Evolutionary conservation across 371 early-diverging fungal species (phyloP), one percentile per base, ranked within the genome.

Genomic region (Batkoa obscura): DNA sequence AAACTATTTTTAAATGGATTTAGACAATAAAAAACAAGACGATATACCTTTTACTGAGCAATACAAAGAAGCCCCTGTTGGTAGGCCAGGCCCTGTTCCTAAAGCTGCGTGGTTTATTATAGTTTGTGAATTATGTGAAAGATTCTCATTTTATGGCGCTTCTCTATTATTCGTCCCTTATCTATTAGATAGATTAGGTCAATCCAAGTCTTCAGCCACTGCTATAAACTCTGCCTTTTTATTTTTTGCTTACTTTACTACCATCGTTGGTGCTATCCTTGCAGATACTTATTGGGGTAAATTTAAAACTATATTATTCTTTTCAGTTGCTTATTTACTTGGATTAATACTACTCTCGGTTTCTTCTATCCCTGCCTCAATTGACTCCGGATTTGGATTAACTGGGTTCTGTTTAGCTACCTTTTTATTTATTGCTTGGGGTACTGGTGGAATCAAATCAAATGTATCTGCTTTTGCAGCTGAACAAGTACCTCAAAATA

Each of bases 381-480:
- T 84, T 58, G 69, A 64, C 43, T 67, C 62, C 46, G 68, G 72
- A 6, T 66, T 68, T 58, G 79, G 78, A 31, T 67, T 81, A 47
- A 74, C 83, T 2, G 79, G 84, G 6, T 76, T 82, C 50, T 62
- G 80, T 32, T 64, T 83, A 15, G 66, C 84, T 12, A 62, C 81
- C 43, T 68, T 72, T 56, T 64, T 79, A 55, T 67, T 90, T 50
- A 83, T 90, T 52, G 80, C 86, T 38, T 67, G 84, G 48, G 88
- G 89, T 56, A 86, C 90, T 3, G 93, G 93, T 43, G 88, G 90
- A 53, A 90, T 92, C 65, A 90, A 90, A 66, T 72, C 83, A 43
- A 76, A 78, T 64, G 78, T 85, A 49, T 73, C 80, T 31, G 58
- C 84, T 5, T 74, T 84, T 59, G 78, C 78, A 6, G 88, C 83